Evolutionary conservation across 1,284 basidiomycete genomes (phyloP).

Genomic region (Lentinus polychrous): DNA sequence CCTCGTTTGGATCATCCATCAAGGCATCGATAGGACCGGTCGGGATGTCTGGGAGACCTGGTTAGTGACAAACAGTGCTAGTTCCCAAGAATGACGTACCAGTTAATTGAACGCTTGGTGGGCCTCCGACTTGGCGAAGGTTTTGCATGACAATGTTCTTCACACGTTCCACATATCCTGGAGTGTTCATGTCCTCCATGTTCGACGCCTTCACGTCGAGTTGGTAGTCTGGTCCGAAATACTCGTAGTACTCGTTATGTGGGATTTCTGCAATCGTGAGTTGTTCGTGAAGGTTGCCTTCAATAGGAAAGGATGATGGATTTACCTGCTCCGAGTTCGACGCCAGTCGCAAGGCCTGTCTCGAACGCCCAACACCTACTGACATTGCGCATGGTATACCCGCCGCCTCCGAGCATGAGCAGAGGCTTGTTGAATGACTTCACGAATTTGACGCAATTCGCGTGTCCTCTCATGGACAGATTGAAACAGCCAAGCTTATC

Average conservation of each 20-base stretch:
- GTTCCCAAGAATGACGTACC: conserved; percentile 39
- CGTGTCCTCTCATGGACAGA: conserved; percentile 95
- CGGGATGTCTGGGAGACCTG: conserved; percentile 56
- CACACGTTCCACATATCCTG: conserved; percentile 89
- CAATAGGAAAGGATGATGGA: neutral
- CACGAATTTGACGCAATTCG: conserved; percentile 95
- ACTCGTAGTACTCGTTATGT: conserved; percentile 98
- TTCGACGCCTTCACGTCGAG: conserved; percentile 97
- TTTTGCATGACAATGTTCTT: conserved; percentile 92
- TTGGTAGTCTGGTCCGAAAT: conserved; percentile 97
- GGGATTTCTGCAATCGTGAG: conserved; percentile 67
- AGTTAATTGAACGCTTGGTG: conserved; percentile 86
- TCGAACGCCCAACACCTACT: conserved; percentile 98
- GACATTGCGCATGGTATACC: conserved; percentile 98
- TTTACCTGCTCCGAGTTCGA: conserved; percentile 81
- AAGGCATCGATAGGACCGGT: conserved; percentile 70
- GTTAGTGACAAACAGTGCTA: neutral
- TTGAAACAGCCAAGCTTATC: conserved; percentile 97
- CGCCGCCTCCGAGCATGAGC: conserved; percentile 91
- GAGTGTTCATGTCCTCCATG: conserved; percentile 93
- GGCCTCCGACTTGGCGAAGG: conserved; percentile 75
- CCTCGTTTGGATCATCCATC: conserved; percentile 72
- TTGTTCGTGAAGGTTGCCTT: neutral
- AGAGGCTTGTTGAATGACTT: conserved; percentile 95
- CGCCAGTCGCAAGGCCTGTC: conserved; percentile 94